Evolutionary conservation across 352 stramenopile species (phyloP).

Genomic region (Phytophthora cactorum): DNA sequence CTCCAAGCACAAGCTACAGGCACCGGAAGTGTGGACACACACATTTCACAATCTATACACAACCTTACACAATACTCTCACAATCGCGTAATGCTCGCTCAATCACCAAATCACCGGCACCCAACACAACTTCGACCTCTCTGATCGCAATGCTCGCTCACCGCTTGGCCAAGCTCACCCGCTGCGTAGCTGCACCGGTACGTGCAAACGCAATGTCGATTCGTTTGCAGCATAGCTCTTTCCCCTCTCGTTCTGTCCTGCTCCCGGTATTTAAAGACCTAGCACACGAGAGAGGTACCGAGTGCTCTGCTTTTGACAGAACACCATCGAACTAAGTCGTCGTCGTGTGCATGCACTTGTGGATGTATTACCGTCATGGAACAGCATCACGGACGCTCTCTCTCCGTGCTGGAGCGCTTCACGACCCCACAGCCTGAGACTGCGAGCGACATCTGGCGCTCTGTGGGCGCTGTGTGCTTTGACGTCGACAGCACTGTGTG

Average conservation of each 20-base stretch:
- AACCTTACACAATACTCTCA: not conserved
- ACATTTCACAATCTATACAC: not conserved
- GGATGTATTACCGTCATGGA: not conserved
- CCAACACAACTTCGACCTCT: conserved; percentile 21
- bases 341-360: not conserved
- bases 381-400: conserved; percentile 22
- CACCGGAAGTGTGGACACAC: not conserved
- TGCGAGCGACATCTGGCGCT: conserved; percentile 67
- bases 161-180: conserved; percentile 34
- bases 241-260: not conserved
- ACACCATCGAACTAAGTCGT: conserved; percentile 14
- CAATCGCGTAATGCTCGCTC: conserved; percentile 5
- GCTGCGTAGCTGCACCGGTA: conserved; percentile 30
- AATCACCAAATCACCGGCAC: conserved; percentile 20
- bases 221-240: not conserved
- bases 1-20: not conserved
- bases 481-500: conserved; percentile 99
- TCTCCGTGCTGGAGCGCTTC: conserved; percentile 36
- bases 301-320: not conserved
- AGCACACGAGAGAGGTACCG: not conserved
- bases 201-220: conserved; percentile 2
- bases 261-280: not conserved
- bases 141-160: conserved; percentile 25
- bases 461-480: conserved; percentile 80
- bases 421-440: conserved; percentile 26